Percentiles rank a stretch among this genome's conserved stretches.
Evolutionary conservation across 331 rosid genomes (phyloP).

Genomic region (Cucumis variabilis): DNA sequence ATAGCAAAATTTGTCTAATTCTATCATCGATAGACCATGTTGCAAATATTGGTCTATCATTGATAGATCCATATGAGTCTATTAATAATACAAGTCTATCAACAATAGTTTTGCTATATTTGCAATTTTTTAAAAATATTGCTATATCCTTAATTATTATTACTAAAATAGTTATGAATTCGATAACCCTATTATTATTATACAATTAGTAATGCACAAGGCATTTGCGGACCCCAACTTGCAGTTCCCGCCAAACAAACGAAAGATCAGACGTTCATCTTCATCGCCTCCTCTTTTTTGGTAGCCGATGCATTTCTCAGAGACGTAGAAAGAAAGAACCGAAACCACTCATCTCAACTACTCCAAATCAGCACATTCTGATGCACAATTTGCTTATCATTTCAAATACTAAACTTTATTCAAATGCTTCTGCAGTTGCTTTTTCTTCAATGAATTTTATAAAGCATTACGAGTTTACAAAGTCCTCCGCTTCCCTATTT

Average conservation of each 20-base stretch:
- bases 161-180: no score
- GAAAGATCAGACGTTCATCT: not conserved
- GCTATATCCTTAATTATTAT: no score
- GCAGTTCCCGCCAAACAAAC: conserved; percentile 11
- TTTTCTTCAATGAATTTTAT: not conserved
- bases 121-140: no score
- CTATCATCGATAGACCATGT: no score
- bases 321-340: not conserved
- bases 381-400: not conserved
- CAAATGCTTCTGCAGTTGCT: not conserved
- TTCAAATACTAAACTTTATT: not conserved
- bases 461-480: not conserved
- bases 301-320: not conserved
- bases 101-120: no score
- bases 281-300: not conserved
- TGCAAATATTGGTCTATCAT: no score
- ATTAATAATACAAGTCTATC: no score
- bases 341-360: not conserved
- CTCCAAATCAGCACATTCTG: not conserved
- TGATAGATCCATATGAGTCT: no score
- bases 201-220: no score
- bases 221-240: not conserved
- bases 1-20: no score
- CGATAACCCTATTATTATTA: no score
- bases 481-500: not conserved